Evolutionary conservation across 129 eudicot genomes (phyloP), one percentile per base, ranked within the genome.

Genomic region (Lactuca sativa): DNA sequence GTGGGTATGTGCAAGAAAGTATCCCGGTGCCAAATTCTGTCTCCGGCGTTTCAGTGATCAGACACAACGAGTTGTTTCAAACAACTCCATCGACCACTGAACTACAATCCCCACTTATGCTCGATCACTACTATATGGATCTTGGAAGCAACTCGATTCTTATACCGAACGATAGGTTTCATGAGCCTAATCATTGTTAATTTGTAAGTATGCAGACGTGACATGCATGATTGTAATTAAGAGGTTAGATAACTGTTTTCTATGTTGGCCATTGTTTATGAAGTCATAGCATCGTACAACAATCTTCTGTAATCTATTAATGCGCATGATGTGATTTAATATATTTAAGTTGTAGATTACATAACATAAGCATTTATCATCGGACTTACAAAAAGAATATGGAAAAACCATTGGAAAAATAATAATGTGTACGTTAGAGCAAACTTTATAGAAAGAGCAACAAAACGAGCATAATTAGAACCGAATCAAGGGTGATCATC

Each of bases 261-360:
- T 1, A 49, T n/a, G 71, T 51, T 66, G 59, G 48, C n/a, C 36
- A 10, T 51, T 12, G 41, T 66, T 66, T 15, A 49, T 14, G 59
- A 66, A 66, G 30, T 66, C 8, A 66, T 48, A 25, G 30, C 30
- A 25, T 25, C 30, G 30, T 25, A 25, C 30, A 25, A 25, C 30
- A 25, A 25, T 25, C 30, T 25, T 25, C 30, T 25, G 30, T 25
- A 25, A 25, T 25, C 30, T 25, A n/a, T n/a, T n/a, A 25, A 25
- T 25, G 30, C 30, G 2, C 30, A 25, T 25, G 30, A 25, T 25
- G 30, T 0, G 30, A 25, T 25, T 25, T 44, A 15, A 33, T 60
- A 48, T 59, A 14, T 48, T 58, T 38, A 37, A 75, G 36, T 75
- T 67, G 33, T 75, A 67, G 36, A 59, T 75, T 67, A 67, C 80